Evolutionary conservation across 192 early-diverging fungal genomes (phyloP).

Genomic region (Umbelopsis ramanniana): DNA sequence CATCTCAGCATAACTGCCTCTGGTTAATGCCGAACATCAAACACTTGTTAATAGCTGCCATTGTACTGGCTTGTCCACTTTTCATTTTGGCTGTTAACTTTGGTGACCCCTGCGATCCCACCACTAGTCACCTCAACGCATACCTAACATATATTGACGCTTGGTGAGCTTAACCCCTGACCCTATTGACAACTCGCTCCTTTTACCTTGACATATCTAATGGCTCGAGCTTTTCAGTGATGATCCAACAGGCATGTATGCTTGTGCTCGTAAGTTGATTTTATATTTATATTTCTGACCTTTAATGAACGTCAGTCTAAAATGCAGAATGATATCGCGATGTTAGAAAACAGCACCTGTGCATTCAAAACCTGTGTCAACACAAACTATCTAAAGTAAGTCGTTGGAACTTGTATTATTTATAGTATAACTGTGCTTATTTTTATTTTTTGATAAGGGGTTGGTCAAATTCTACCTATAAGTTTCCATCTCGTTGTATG

Average conservation of each 20-base stretch:
- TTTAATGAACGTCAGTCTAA: not conserved
- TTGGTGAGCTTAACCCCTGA: not conserved
- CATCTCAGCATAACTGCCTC: not conserved
- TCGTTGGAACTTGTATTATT: not conserved
- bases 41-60: not conserved
- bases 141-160: constrained; percentile 14
- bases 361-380: constrained; percentile 26
- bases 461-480: constrained; percentile 20
- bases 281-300: too few species aligned
- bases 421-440: not conserved
- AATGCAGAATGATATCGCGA: not conserved
- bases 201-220: not conserved
- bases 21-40: not conserved
- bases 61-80: not conserved
- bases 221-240: not conserved
- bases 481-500: constrained; percentile 33
- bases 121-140: constrained; percentile 4
- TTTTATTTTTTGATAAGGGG: not conserved
- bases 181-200: not conserved
- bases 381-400: constrained; percentile 27
- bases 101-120: not conserved
- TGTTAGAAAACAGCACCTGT: constrained; percentile 19
- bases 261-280: constrained; percentile 15
- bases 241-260: constrained; percentile 13
- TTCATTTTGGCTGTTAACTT: not conserved